Evolutionary conservation across 2,329 filamentous ascomycete genomes (phyloP), one percentile per base, ranked within the genome.

Genomic region (Diaporthe humulicola): DNA sequence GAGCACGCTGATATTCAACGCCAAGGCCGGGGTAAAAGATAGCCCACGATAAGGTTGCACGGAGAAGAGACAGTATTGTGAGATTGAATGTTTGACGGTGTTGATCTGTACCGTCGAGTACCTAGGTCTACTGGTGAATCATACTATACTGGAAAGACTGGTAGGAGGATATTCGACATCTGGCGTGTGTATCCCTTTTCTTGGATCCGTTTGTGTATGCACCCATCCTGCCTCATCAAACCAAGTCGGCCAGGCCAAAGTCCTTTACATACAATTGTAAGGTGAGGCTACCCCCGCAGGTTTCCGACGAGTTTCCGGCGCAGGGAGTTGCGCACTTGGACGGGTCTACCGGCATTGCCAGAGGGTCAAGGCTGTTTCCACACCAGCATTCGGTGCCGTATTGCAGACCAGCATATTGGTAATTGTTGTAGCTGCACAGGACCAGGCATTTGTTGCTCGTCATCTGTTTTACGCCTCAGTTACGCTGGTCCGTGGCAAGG

Each of bases 281-380:
- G 38, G 56, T 57, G 42, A 71, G 19, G 4, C 30, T 28, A 8
- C 54, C 50, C 74, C 77, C 78, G 58, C 73, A 79, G 70, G 78
- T 77, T 33, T 79, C 77, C n/a, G 72, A 76, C 50, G 64, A 45
- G n/a, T 81, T 78, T 17, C 80, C 81, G 19, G 73, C 73, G 73
- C 81, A 82, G 10, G 76, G 25, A 73, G 78, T 81, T 48, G 78
- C 79, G 77, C 81, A 83, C 42, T 36, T 36, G n/a, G 69, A 56
- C 40, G 40, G 50, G 33, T 71, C 57, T n/a, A 15, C 66, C 28
- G 60, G 42, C 50, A 67, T 56, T 25, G 57, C 60, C 4, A 54
- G 57, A 10, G 33, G 25, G 57, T 78, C 76, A 6, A 77, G 73
- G 15, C 1, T 42, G 8, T 76, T 57, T 36, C 79, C 80, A 54